These are phyloP conservation scores for Geosiphon pyriformis DNA, from an alignment of 192 early-diverging fungal genomes.

Conservation along the genomic window DNA sequence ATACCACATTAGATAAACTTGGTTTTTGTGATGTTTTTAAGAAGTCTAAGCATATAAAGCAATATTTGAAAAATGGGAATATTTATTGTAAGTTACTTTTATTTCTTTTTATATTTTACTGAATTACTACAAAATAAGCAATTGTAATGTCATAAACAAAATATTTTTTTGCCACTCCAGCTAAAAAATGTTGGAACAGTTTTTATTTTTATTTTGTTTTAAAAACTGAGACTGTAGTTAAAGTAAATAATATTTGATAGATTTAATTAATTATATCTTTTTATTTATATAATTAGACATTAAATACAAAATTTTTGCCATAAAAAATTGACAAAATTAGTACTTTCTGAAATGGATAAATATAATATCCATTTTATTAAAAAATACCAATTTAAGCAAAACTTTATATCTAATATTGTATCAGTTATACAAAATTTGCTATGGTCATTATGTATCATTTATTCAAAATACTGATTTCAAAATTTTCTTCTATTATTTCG, in stretches of 20 bases:
- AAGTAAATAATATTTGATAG: slow-evolving; percentile 5
- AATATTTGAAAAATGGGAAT: background rate
- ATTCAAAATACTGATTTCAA: background rate
- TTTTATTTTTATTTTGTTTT: slow-evolving; percentile 10
- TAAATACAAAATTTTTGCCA: background rate
- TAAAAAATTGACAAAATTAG: background rate
- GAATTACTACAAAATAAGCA: slow-evolving; percentile 2
- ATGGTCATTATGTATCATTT: background rate
- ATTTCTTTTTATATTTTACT: no score
- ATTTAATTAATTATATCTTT: background rate
- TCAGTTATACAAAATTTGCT: background rate
- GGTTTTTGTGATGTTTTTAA: background rate
- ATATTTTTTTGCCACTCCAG: slow-evolving; percentile 1
- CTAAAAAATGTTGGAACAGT: slow-evolving; percentile 2
- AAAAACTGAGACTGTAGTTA: slow-evolving; percentile 1
- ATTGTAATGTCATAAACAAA: background rate
- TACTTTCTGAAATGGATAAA: background rate
- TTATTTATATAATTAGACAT: background rate
- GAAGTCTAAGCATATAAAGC: background rate
- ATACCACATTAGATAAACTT: slow-evolving; percentile 4
- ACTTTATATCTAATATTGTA: background rate
- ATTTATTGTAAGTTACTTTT: slow-evolving; percentile 12
- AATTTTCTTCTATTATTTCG: background rate
- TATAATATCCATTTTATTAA: background rate
- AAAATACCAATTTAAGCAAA: background rate